Percentiles rank a stretch among this genome's conserved stretches.
Conservation (phyloP, 2,329 filamentous ascomycete genomes). For the Monilinia aucupariae region DNA sequence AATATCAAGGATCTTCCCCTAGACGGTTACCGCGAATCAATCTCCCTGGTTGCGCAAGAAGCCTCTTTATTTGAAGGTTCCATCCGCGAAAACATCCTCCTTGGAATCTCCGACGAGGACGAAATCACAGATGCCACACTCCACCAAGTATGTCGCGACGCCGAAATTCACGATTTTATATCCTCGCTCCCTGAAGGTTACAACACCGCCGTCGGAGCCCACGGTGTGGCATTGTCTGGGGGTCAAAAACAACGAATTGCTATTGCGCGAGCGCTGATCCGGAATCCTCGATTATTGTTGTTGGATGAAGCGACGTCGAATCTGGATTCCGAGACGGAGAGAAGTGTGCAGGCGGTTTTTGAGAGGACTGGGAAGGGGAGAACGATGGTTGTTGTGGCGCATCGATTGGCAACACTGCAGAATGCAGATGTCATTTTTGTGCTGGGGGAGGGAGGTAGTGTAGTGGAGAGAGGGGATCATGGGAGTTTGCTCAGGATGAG, state of each 20-base stretch:
- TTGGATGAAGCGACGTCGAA: slow-evolving; percentile 55
- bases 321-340: slow-evolving; percentile 52
- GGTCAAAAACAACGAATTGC: slow-evolving; percentile 52
- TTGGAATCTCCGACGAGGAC: slow-evolving; percentile 48
- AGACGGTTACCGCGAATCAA: slow-evolving; percentile 55
- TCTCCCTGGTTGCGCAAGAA: slow-evolving; percentile 71
- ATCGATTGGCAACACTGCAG: slow-evolving; percentile 70
- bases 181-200: slow-evolving; percentile 47
- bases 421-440: slow-evolving; percentile 47
- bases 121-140: slow-evolving; percentile 43
- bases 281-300: slow-evolving; percentile 47
- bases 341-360: slow-evolving; percentile 58
- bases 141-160: slow-evolving; percentile 43
- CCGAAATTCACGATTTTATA: slow-evolving; percentile 50
- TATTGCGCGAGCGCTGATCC: slow-evolving; percentile 49
- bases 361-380: slow-evolving; percentile 58
- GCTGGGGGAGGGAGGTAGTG: slow-evolving; percentile 28
- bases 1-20: slow-evolving; percentile 56
- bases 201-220: slow-evolving; percentile 43
- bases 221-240: slow-evolving; percentile 45
- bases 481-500: slow-evolving; percentile 23
- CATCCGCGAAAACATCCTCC: slow-evolving; percentile 63
- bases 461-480: slow-evolving; percentile 31
- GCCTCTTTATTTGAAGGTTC: slow-evolving; percentile 59
- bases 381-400: slow-evolving; percentile 72